These are phyloP conservation scores for Artemisia tridentata DNA, from an alignment of 129 eudicot genomes.

Conservation along the genomic window DNA sequence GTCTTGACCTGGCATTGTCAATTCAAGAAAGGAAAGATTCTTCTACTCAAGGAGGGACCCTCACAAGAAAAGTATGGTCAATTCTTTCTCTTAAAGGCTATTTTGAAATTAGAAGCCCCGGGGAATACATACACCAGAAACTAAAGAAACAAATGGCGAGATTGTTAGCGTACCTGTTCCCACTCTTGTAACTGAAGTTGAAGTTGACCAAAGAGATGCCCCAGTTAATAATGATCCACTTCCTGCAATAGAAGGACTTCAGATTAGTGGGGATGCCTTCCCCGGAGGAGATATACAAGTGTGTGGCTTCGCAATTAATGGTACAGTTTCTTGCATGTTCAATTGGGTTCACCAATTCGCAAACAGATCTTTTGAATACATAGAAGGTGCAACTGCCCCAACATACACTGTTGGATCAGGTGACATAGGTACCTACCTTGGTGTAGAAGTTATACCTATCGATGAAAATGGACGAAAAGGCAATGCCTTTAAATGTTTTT, in stretches of 20 bases:
- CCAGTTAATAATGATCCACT: neutral
- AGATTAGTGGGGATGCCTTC: neutral
- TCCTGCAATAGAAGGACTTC: neutral
- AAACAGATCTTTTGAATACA: neutral
- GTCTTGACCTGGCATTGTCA: neutral
- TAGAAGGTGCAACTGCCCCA: neutral
- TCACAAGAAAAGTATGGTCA: neutral
- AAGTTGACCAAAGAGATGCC: neutral
- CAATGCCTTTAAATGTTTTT: neutral
- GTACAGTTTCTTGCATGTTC: neutral
- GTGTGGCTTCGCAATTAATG: neutral
- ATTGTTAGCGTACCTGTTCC: neutral
- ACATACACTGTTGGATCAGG: neutral
- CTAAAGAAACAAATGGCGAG: neutral
- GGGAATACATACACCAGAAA: no score
- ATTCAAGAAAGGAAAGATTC: constrained; percentile 5
- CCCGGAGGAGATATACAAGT: neutral
- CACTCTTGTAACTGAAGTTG: constrained; percentile 1
- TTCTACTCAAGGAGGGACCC: constrained; percentile 1
- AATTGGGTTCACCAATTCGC: neutral
- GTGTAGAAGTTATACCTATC: neutral
- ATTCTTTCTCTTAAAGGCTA: neutral
- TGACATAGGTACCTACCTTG: neutral
- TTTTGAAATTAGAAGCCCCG: neutral
- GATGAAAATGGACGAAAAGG: neutral